Conservation (phyloP, 768 basidiomycete species). For the Auriculariales sp. region DNA sequence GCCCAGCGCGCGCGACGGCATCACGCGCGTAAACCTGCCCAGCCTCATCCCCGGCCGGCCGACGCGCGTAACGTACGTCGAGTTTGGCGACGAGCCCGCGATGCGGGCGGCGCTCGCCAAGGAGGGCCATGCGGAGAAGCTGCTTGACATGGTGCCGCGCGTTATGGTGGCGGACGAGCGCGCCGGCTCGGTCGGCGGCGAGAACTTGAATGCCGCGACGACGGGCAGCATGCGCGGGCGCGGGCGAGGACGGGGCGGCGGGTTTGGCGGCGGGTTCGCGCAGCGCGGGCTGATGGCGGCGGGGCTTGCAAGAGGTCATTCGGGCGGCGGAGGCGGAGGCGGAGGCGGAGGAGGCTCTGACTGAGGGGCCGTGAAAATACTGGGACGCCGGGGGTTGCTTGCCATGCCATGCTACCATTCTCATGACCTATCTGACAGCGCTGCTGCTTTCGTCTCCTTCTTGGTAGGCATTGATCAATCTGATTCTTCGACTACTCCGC, state of each 20-base stretch:
- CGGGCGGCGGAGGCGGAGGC: too few species aligned
- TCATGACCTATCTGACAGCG: too few species aligned
- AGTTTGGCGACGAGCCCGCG: constrained; percentile 77
- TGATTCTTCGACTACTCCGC: too few species aligned
- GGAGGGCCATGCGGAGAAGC: constrained; percentile 62
- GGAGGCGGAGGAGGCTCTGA: too few species aligned
- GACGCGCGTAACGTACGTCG: constrained; percentile 63
- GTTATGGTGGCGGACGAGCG: constrained; percentile 59
- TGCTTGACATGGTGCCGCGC: constrained; percentile 50
- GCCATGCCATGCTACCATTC: too few species aligned
- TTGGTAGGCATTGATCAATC: too few species aligned
- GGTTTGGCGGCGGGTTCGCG: constrained; percentile 43
- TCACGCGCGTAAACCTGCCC: constrained; percentile 55
- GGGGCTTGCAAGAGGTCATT: constrained; percentile 29
- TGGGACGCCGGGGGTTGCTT: too few species aligned
- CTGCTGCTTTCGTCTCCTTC: too few species aligned
- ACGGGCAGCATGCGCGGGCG: constrained; percentile 34
- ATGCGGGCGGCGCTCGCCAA: constrained; percentile 70
- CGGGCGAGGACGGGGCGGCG: constrained; percentile 31
- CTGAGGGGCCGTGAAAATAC: too few species aligned
- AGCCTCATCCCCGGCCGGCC: constrained; percentile 30
- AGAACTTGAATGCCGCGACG: constrained; percentile 20
- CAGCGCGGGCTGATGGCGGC: constrained; percentile 54
- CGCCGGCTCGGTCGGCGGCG: constrained; percentile 10
- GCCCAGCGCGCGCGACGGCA: constrained; percentile 56